Base-by-base conservation (phyloP, 805 yeast genomes). In the Ogataea paraovalis region DNA sequence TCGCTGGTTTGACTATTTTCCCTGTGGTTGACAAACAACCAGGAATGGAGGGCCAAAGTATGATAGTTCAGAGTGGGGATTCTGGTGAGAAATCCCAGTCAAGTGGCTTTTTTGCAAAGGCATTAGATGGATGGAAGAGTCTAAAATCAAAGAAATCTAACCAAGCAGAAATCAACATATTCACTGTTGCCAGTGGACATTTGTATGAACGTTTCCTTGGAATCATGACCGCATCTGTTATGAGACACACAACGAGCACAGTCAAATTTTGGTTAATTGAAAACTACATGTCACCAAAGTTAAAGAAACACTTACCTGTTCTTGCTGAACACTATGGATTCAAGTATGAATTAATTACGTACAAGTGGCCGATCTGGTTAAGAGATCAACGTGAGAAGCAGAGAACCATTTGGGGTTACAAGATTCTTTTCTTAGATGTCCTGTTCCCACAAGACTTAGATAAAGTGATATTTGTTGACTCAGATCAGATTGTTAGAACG, bases 331-430 rank as follows among this genome's bases (percentile, higher is more conserved):
- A 75, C 45, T 79, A 77, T 58, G 79, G 80, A 1, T 85, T 87
- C 59, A 76, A 83, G 42, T 87, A 83, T 59, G 92, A 89, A 57
- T 66, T 89, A 40, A 72, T 94, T n/a, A 79, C 85, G 1, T 92
- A 87, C 64, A 84, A 85, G 52, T 92, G 99, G 99, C 99, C 99
- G 13, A 64, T 72, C 9, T 92, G 97, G 96, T 70, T 92, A 19
- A 75, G 91, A 43, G 75, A 75, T 2, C 98, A 92, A 66, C 65
- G 83, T 33, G 92, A 85, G 54, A 80, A 80, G 58, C 90, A 84
- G 59, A 74, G 97, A 51, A 80, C 83, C 2, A 80, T 89, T 44
- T 87, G 96, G 90, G 96, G 94, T 3, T 87, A 85, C 61, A 92
- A 92, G 64, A 83, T 91, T 32, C 67, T 92, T 43, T 89, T 92